Evolutionary conservation across 139 green algal species (phyloP).

Genomic region (Chlorella sp.): DNA sequence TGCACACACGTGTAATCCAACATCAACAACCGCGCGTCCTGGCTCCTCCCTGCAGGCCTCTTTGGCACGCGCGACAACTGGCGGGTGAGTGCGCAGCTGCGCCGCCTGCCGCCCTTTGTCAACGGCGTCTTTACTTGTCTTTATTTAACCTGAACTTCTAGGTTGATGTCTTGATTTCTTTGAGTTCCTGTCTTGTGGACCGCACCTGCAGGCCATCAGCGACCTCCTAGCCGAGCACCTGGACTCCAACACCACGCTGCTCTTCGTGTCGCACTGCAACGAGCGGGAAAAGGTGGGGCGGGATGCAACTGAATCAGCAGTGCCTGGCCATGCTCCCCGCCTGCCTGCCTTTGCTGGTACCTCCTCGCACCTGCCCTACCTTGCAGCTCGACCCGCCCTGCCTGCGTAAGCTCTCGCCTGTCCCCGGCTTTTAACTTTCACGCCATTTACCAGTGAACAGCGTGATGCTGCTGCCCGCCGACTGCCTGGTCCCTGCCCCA

Average conservation of each 20-base stretch:
- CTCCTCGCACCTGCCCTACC: no score
- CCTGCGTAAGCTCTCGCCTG: no score
- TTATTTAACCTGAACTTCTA: not conserved
- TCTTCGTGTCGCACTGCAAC: slow-evolving; percentile 59
- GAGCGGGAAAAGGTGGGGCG: not conserved
- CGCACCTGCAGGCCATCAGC: slow-evolving; percentile 24
- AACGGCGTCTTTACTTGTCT: not conserved
- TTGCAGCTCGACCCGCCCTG: not conserved
- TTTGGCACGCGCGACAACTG: slow-evolving; percentile 75
- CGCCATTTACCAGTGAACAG: no score
- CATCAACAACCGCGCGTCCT: no score
- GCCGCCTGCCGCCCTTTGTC: no score
- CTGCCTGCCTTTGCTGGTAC: not conserved
- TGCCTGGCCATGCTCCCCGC: not conserved
- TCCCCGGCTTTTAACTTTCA: no score
- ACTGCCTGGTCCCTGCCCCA: not conserved
- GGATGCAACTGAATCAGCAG: not conserved
- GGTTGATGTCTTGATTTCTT: not conserved
- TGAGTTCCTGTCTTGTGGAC: not conserved
- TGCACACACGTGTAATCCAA: no score
- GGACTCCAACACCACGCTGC: slow-evolving; percentile 31
- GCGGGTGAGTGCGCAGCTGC: slow-evolving; percentile 38
- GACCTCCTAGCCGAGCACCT: slow-evolving; percentile 53
- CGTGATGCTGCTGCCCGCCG: no score
- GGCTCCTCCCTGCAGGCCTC: slow-evolving; percentile 58